Evolutionary conservation across 129 eudicot species (phyloP).

Genomic region (Rutidosis leptorrhynchoides): DNA sequence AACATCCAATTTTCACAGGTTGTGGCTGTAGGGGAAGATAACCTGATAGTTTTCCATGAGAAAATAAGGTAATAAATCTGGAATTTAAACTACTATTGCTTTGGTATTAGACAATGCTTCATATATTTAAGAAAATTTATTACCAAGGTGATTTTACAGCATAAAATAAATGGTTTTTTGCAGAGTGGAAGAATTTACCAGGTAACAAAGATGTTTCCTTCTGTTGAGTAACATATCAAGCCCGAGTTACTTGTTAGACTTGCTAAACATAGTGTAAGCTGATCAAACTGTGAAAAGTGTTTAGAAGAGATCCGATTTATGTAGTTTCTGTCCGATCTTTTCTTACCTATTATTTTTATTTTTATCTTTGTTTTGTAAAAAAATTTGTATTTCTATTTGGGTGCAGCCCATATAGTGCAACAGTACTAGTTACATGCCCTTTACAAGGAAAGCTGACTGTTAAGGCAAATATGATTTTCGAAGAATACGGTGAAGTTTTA

Average conservation of each 20-base stretch:
- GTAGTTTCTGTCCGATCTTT: constrained; percentile 14
- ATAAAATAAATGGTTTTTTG: constrained; percentile 29
- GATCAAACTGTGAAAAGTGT: neutral
- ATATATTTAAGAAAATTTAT: constrained; percentile 7
- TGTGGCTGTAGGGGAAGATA: constrained; percentile 81
- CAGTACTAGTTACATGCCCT: constrained; percentile 53
- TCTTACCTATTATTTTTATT: neutral
- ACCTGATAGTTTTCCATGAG: constrained; percentile 71
- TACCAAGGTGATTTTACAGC: constrained; percentile 20
- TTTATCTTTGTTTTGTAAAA: neutral
- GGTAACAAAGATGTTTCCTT: constrained; percentile 41
- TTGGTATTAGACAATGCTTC: constrained; percentile 1
- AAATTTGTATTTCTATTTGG: constrained; percentile 9
- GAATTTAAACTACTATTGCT: constrained; percentile 9
- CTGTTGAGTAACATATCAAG: constrained; percentile 3
- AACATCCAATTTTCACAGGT: constrained; percentile 44
- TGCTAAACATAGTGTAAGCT: constrained; percentile 15
- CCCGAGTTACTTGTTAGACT: constrained; percentile 7
- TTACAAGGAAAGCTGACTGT: constrained; percentile 74
- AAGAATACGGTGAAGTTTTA: constrained; percentile 66
- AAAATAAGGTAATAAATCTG: constrained; percentile 66
- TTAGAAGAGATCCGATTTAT: neutral
- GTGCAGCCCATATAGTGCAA: constrained; percentile 81
- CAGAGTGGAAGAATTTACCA: constrained; percentile 92
- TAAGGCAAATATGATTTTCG: constrained; percentile 80